These are phyloP conservation scores for Tetracladium marchalianum DNA, from an alignment of 495 filamentous ascomycete species.

Conservation along the genomic window DNA sequence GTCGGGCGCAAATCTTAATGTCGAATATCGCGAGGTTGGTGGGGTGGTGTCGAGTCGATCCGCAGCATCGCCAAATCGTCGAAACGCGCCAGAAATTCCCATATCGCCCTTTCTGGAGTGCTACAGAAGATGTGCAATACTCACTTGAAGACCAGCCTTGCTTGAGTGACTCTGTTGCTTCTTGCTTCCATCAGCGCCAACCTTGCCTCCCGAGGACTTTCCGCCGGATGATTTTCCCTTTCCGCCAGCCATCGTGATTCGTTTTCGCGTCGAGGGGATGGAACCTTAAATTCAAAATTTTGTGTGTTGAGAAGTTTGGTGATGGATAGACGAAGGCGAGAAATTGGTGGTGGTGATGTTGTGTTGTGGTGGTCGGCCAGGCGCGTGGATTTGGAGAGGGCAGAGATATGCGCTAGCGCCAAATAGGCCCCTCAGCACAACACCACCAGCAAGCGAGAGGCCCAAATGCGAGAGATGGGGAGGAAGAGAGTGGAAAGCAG, in stretches of 20 bases:
- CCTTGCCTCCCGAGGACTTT: constrained; percentile 78
- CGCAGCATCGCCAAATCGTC: background rate
- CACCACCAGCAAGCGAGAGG: constrained; percentile 5
- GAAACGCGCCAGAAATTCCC: background rate
- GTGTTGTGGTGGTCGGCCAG: constrained; percentile 10
- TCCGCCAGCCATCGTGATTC: constrained; percentile 62
- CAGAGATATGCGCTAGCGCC: constrained; percentile 14
- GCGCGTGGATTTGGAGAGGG: constrained; percentile 10
- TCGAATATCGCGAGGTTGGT: constrained; percentile 16
- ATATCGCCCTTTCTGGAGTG: background rate
- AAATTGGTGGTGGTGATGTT: background rate
- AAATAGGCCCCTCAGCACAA: constrained; percentile 10
- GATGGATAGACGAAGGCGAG: background rate
- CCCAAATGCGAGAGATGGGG: background rate
- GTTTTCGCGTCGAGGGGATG: background rate
- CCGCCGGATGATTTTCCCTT: constrained; percentile 93
- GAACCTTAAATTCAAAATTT: background rate
- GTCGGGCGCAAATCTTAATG: background rate
- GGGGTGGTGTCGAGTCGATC: constrained; percentile 7
- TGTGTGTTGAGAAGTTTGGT: background rate
- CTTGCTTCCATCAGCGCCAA: constrained; percentile 69
- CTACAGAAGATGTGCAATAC: constrained; percentile 28
- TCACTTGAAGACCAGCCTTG: constrained; percentile 96
- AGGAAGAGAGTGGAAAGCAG: constrained; percentile 6
- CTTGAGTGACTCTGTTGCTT: constrained; percentile 97